These are phyloP conservation scores for Backusella luteola DNA, from an alignment of 192 early-diverging fungal genomes.

Conservation along the genomic window DNA sequence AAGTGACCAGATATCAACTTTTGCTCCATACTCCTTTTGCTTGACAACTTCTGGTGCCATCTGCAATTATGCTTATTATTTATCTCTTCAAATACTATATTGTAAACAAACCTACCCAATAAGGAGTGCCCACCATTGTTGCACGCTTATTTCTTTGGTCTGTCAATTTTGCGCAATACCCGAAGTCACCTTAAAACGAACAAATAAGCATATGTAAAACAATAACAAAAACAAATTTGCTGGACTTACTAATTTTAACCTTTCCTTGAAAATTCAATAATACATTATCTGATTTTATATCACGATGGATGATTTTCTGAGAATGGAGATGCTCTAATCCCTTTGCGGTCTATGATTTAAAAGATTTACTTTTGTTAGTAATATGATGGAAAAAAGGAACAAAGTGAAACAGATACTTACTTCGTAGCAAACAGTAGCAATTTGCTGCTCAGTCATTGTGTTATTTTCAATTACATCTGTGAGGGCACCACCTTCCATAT, in stretches of 20 bases:
- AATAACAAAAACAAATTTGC: background rate
- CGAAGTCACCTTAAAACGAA: slow-evolving; percentile 70
- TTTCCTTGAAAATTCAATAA: slow-evolving; percentile 64
- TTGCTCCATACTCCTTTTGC: slow-evolving; percentile 88
- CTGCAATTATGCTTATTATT: background rate
- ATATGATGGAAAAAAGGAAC: background rate
- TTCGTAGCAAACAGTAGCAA: slow-evolving; percentile 80
- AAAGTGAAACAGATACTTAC: slow-evolving; percentile 9
- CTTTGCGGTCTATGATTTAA: slow-evolving; percentile 51
- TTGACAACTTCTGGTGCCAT: slow-evolving; percentile 98
- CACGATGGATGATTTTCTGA: slow-evolving; percentile 78
- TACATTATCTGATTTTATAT: slow-evolving; percentile 89
- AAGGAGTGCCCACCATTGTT: slow-evolving; percentile 89
- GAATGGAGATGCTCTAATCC: slow-evolving; percentile 78
- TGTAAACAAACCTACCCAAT: slow-evolving; percentile 55
- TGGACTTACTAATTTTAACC: slow-evolving; percentile 67
- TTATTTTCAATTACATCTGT: slow-evolving; percentile 84
- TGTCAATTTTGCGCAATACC: slow-evolving; percentile 79
- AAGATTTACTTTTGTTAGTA: background rate
- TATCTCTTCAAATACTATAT: background rate
- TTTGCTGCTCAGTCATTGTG: slow-evolving; percentile 81
- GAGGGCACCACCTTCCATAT: slow-evolving; percentile 86
- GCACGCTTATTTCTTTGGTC: slow-evolving; percentile 71
- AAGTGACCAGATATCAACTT: slow-evolving; percentile 95
- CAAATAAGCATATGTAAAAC: background rate